Percentiles rank a stretch among this genome's conserved stretches.
Evolutionary conservation across 2,329 filamentous ascomycete species (phyloP).

Genomic region (Nemania bipapillata): DNA sequence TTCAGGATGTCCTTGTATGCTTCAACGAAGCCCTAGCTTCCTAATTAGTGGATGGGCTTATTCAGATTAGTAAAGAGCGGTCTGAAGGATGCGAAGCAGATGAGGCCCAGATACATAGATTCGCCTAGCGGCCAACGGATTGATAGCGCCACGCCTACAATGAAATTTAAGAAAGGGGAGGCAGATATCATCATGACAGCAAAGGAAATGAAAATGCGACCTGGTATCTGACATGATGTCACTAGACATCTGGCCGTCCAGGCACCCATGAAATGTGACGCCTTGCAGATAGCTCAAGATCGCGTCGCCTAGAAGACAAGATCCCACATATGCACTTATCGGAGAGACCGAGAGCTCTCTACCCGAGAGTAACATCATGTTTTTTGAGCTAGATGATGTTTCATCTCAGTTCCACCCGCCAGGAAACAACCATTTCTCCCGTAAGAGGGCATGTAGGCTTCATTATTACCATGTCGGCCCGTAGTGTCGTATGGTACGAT

Average conservation of each 20-base stretch:
- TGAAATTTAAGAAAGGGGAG: not conserved
- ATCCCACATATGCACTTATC: slow-evolving; percentile 2
- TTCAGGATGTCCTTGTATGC: slow-evolving; percentile 72
- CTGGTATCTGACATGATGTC: slow-evolving; percentile 12
- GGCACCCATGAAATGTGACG: not conserved
- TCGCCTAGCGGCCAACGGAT: not conserved
- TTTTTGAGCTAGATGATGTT: not conserved
- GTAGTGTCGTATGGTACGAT: not conserved
- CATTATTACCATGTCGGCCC: not conserved
- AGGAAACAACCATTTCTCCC: not conserved
- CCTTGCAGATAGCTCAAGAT: slow-evolving; percentile 12
- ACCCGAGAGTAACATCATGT: not conserved
- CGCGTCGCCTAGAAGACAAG: not conserved
- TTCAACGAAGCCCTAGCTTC: slow-evolving; percentile 66
- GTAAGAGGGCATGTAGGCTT: not conserved
- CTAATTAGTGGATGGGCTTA: slow-evolving; percentile 24
- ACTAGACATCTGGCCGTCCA: slow-evolving; percentile 20
- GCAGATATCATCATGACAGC: not conserved
- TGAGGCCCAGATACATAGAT: not conserved
- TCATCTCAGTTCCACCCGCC: slow-evolving; percentile 6
- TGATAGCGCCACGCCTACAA: slow-evolving; percentile 5
- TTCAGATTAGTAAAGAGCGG: not conserved
- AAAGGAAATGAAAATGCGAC: slow-evolving; percentile 3
- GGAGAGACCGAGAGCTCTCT: slow-evolving; percentile 15
- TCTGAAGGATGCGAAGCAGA: not conserved